Evolutionary conservation across 805 yeast species (phyloP), one percentile per base, ranked within the genome.

Genomic region (Candida tibetensis): DNA sequence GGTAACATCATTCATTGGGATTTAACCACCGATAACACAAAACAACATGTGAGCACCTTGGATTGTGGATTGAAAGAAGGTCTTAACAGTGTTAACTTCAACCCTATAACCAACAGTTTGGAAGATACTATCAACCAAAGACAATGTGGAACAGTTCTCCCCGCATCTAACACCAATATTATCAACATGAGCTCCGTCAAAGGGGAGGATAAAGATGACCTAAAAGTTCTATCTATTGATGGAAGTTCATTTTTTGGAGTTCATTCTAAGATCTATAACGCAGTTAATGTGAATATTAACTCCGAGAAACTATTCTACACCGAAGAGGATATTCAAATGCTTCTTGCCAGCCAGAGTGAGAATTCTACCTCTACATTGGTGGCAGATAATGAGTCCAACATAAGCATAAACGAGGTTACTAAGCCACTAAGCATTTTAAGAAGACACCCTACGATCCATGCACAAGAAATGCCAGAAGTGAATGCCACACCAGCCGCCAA

Each of bases 1-100:
- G 89, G 89, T 3, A 74, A 71, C 37, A 72, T 84, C n/a, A 66
- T 81, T 8, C 79, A 78, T 41, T 83, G 90, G 90, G 77, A 78
- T 55, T 60, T 77, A 34, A 57, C 71, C 6, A 51, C 60, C 13
- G 59, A 52, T 31, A 34, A 39, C 9, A 40, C 34, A 6, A 30
- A 41, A 21, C 28, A 30, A 1, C 42, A 45, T n/a, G 43, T 37
- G 28, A 7, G 10, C 7, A 21, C 25, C 10, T 10, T 21, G 10
- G 46, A 58, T 15, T 76, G 83, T 47, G 64, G 72, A 3, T 48
- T 76, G 32, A 70, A 64, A 37, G 74, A 71, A 44, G 79, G 80
- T 0, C 48, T 76, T 17, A 54, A 62, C 25, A 64, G 77, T 31
- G 60, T 74, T 19, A 46, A 53, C 6, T 66, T 67, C 37, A 58